Evolutionary conservation across 1,284 basidiomycete species (phyloP), one percentile per base, ranked within the genome.

Genomic region (Cystobasidium slooffiae): DNA sequence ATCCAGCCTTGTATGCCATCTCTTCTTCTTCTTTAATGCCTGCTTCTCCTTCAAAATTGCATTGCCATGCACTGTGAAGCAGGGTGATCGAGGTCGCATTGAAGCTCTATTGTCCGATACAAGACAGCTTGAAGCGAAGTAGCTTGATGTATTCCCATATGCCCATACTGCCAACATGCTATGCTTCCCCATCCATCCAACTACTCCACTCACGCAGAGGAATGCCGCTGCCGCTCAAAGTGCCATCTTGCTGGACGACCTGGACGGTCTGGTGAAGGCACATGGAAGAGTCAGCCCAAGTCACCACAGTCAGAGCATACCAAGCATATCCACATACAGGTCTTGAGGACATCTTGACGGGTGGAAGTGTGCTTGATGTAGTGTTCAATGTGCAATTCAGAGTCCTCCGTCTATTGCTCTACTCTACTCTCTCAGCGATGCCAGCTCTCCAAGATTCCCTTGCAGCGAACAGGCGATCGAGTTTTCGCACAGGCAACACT

Each of bases 321-420:
- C 22, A n/a, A n/a, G n/a, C n/a, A 44, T 31, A 52, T 31, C 47
- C 58, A 72, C 69, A 18, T 49, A 72, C 69, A 44, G 69, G 69
- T 72, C 69, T 72, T 72, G 69, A 63, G 47, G 69, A 46, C 61
- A 64, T 64, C 49, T 68, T 55, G 52, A 46, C 7, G 49, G 16
- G 16, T 51, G 10, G 6, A 1, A 0, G 22, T 24, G 14, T 68
- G 53, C 16, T 22, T 39, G 53, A 56, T 51, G 64, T 10, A 66
- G 18, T 3, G 12, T 10, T 4, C 8, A n/a, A n/a, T n/a, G n/a
- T n/a, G n/a, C n/a, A n/a, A n/a, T n/a, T 31, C 31, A 31, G 31
- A 31, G 31, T 31, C 31, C 31, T 31, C 31, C 31, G 31, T n/a
- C n/a, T 31, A 31, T 31, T 31, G 31, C 31, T 31, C 31, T 31